Evolutionary conservation across 768 basidiomycete genomes (phyloP).

Genomic region (Tremella fuciformis): DNA sequence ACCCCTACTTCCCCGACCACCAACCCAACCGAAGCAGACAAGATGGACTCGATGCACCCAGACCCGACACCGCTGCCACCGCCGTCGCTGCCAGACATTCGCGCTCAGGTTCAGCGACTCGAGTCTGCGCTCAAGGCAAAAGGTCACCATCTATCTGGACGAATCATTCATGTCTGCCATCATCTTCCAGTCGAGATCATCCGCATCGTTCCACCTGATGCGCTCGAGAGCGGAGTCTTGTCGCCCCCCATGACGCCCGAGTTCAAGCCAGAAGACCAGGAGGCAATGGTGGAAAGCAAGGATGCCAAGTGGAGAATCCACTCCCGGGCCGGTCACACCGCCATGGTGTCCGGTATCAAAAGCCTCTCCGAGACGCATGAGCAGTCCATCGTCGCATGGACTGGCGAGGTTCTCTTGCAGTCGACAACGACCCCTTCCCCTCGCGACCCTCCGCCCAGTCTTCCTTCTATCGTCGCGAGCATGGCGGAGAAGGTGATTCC

Average conservation of each 20-base stretch:
- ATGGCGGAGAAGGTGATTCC: not conserved
- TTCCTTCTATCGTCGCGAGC: slow-evolving; percentile 19
- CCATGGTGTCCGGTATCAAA: slow-evolving; percentile 90
- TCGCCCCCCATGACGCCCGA: slow-evolving; percentile 80
- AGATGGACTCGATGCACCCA: slow-evolving; percentile 50
- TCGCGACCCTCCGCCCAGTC: slow-evolving; percentile 42
- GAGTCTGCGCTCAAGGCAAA: slow-evolving; percentile 69
- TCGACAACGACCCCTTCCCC: slow-evolving; percentile 47
- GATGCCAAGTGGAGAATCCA: slow-evolving; percentile 67
- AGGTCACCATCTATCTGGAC: slow-evolving; percentile 73
- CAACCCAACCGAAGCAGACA: slow-evolving; percentile 12
- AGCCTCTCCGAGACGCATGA: slow-evolving; percentile 79
- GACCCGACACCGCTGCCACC: slow-evolving; percentile 48
- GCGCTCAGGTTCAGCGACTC: slow-evolving; percentile 66
- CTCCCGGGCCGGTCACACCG: slow-evolving; percentile 82
- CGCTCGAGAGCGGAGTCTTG: slow-evolving; percentile 46
- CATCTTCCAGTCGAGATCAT: slow-evolving; percentile 77
- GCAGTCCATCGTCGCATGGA: slow-evolving; percentile 90
- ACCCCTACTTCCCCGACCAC: slow-evolving; percentile 1
- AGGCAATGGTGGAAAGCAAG: slow-evolving; percentile 26
- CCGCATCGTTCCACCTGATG: slow-evolving; percentile 44
- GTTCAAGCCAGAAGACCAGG: slow-evolving; percentile 57
- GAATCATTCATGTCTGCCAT: slow-evolving; percentile 88
- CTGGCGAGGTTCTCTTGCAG: slow-evolving; percentile 72
- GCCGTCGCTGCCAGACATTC: slow-evolving; percentile 61